These are phyloP conservation scores for Fonsecaea monophora DNA, from an alignment of 2,329 filamentous ascomycete species.

Conservation along the genomic window DNA sequence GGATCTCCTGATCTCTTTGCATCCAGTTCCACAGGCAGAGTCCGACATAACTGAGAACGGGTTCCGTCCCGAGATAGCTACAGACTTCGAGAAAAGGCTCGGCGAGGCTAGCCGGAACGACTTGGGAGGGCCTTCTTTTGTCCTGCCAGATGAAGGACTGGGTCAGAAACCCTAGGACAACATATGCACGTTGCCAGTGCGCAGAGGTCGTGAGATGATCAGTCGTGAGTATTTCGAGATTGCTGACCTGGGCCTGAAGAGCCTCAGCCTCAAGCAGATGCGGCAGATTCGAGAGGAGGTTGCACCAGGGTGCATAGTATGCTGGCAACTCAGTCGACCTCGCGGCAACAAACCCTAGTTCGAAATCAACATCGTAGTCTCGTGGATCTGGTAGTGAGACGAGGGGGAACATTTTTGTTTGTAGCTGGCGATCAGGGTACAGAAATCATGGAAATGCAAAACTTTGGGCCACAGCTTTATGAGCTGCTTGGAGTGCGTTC, in stretches of 20 bases:
- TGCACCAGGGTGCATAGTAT: slow-evolving; percentile 28
- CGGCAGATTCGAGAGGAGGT: slow-evolving; percentile 17
- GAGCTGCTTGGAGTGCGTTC: background rate
- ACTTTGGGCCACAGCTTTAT: background rate
- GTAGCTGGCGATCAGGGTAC: background rate
- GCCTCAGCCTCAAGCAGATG: slow-evolving; percentile 11
- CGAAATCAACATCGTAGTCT: slow-evolving; percentile 22
- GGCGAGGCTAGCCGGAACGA: slow-evolving; percentile 19
- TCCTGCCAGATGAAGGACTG: slow-evolving; percentile 27
- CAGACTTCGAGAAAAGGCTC: slow-evolving; percentile 27
- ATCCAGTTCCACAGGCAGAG: slow-evolving; percentile 28
- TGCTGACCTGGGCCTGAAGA: slow-evolving; percentile 4
- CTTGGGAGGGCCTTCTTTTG: slow-evolving; percentile 7
- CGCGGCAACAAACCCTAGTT: slow-evolving; percentile 22
- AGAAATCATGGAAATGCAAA: background rate
- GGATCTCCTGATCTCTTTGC: background rate
- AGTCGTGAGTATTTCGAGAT: slow-evolving; percentile 11
- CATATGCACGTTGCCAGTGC: slow-evolving; percentile 29
- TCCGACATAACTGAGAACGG: slow-evolving; percentile 28
- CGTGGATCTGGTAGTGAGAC: slow-evolving; percentile 7
- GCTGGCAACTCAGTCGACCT: slow-evolving; percentile 3
- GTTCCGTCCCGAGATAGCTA: slow-evolving; percentile 23
- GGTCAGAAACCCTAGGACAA: slow-evolving; percentile 24
- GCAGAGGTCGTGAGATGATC: slow-evolving; percentile 8
- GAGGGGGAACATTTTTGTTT: slow-evolving; percentile 10